Evolutionary conservation across 2,329 filamentous ascomycete genomes (phyloP).

Genomic region (Pseudogymnoascus sp.): DNA sequence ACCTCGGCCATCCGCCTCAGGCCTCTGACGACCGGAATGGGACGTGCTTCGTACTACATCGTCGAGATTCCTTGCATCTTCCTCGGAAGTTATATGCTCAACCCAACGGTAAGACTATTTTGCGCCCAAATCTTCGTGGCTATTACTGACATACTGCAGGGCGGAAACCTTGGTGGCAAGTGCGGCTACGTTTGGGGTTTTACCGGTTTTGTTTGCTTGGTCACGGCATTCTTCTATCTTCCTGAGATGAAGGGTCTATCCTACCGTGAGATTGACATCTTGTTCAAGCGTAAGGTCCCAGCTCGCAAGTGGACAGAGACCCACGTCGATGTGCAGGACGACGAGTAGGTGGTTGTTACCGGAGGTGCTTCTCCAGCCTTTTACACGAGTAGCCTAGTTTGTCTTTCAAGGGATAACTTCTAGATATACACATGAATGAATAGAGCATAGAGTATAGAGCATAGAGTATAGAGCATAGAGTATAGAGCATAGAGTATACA

Average conservation of each 20-base stretch:
- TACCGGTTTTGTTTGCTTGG: not conserved
- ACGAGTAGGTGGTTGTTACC: conserved; percentile 42
- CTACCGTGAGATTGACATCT: conserved; percentile 40
- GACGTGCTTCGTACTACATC: conserved; percentile 55
- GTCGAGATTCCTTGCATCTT: conserved; percentile 60
- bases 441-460: too few relatives aligned
- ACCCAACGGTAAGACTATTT: conserved; percentile 35
- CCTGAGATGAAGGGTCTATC: conserved; percentile 45
- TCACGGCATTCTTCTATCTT: conserved; percentile 19
- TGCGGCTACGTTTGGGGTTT: not conserved
- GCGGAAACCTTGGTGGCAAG: not conserved
- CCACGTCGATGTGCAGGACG: conserved; percentile 48
- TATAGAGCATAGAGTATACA: too few relatives aligned
- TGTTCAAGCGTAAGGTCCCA: conserved; percentile 34
- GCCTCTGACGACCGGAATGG: conserved; percentile 55
- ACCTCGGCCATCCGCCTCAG: conserved; percentile 57
- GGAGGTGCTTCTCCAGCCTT: not conserved
- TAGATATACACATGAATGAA: not conserved
- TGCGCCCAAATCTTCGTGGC: not conserved
- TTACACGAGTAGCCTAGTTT: not conserved
- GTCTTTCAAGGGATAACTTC: not conserved
- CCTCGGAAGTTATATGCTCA: conserved; percentile 53
- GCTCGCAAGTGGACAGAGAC: conserved; percentile 41
- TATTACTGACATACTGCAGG: conserved; percentile 23
- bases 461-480: too few relatives aligned